Percentiles rank a stretch among this genome's conserved stretches.
phyloP scores from a whole-genome alignment of 2,329 filamentous ascomycete species.

The Diplodia intermedia region DNA sequence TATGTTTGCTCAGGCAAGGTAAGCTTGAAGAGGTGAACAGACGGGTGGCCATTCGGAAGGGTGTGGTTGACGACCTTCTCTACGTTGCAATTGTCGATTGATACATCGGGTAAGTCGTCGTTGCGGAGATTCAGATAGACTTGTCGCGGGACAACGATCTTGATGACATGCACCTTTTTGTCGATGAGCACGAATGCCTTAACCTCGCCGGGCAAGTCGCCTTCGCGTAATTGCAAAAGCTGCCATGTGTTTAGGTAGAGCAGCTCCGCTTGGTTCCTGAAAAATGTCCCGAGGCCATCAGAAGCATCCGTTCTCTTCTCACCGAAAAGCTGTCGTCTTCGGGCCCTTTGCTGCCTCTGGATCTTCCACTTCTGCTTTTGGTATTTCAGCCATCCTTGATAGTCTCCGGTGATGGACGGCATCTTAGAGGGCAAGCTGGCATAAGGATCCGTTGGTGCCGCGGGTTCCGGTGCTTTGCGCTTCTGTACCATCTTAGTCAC shows the following conservation, averaged over 20 bases:
- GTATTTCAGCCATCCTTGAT: slow-evolving; percentile 85
- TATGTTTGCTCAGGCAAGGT: slow-evolving; percentile 89
- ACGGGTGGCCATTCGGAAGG: slow-evolving; percentile 92
- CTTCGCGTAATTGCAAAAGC: slow-evolving; percentile 82
- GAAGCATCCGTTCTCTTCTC: slow-evolving; percentile 71
- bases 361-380: slow-evolving; percentile 99
- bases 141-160: slow-evolving; percentile 85
- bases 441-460: slow-evolving; percentile 72
- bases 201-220: slow-evolving; percentile 85
- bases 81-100: slow-evolving; percentile 82
- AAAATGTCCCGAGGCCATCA: slow-evolving; percentile 72
- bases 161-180: slow-evolving; percentile 85
- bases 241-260: slow-evolving; percentile 96
- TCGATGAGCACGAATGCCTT: slow-evolving; percentile 91
- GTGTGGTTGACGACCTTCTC: slow-evolving; percentile 94
- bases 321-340: slow-evolving; percentile 90
- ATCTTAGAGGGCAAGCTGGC: slow-evolving; percentile 81
- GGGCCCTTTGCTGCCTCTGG: slow-evolving; percentile 85
- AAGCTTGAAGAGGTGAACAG: slow-evolving; percentile 91
- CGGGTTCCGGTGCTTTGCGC: slow-evolving; percentile 55
- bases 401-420: slow-evolving; percentile 86
- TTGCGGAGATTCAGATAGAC: slow-evolving; percentile 92
- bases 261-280: slow-evolving; percentile 89
- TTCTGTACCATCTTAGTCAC: slow-evolving; percentile 58
- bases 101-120: slow-evolving; percentile 85